phyloP scores from a whole-genome alignment of 1,139 yeast species.

The Nakaseomyces delphensis region DNA sequence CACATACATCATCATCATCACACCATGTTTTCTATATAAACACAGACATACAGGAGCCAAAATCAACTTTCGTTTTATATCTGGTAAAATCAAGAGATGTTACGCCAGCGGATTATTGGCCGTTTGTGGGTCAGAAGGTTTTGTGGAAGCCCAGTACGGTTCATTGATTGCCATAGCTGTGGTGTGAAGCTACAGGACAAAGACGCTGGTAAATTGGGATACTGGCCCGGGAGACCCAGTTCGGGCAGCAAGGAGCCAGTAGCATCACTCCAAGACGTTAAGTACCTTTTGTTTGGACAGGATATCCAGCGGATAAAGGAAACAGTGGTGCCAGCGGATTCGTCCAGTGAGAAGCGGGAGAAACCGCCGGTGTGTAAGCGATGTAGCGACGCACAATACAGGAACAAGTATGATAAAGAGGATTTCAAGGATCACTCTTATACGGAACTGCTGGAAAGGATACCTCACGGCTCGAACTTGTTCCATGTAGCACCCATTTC shows the following conservation, averaged over 20 bases:
- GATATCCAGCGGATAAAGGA: constrained; percentile 23
- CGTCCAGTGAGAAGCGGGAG: constrained; percentile 13
- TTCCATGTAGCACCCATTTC: constrained; percentile 55
- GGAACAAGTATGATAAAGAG: constrained; percentile 33
- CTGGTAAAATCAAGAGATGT: no score
- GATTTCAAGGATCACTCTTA: constrained; percentile 36
- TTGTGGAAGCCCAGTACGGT: background rate
- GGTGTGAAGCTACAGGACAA: constrained; percentile 44
- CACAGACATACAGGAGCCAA: no score
- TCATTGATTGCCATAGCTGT: constrained; percentile 37
- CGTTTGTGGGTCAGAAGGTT: no score
- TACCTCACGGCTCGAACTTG: constrained; percentile 45
- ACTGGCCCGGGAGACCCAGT: constrained; percentile 33
- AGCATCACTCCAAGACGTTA: constrained; percentile 20
- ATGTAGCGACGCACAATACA: constrained; percentile 45
- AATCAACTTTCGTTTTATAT: no score
- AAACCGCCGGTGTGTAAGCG: constrained; percentile 38
- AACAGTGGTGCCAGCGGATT: constrained; percentile 10
- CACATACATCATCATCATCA: background rate
- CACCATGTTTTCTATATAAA: no score
- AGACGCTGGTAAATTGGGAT: constrained; percentile 37
- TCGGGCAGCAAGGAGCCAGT: constrained; percentile 10
- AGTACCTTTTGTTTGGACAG: constrained; percentile 28
- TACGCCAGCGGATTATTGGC: no score
- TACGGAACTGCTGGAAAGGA: constrained; percentile 34